Evolutionary conservation across 2,329 filamentous ascomycete genomes (phyloP), one percentile per base, ranked within the genome.

Genomic region (Cordyceps javanica): DNA sequence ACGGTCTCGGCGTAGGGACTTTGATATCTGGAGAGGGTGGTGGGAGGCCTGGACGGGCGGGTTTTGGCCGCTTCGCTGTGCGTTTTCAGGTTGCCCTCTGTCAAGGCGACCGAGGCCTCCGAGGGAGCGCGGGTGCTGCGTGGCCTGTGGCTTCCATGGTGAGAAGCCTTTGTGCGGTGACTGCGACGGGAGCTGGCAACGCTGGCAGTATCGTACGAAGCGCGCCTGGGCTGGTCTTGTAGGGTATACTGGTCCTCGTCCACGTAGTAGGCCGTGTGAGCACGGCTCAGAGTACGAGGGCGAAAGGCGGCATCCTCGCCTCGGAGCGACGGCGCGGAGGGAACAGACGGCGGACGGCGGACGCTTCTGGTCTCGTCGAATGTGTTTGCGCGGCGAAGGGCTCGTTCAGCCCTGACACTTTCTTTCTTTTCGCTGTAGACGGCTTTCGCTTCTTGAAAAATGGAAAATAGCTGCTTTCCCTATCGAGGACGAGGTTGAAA

Each of bases 391-490:
- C 87, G 85, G 66, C 85, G 82, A 45, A 78, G 64, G n/a, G 70
- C 68, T 14, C 75, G 75, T 63, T 90, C 84, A 21, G 87, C 84
- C 69, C 85, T 86, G 65, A 96, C 81, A 64, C 91, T 85, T 7
- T 90, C 88, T 72, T 95, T 96, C 68, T 90, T 90, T 68, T 96
- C 90, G 58, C 87, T 82, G 73, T 97, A 97, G 59, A 90, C 89
- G 55, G 87, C 85, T 69, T 90, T 91, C 62, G 92, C 93, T 70
- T 97, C 91, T 71, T 91, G 96, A 80, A 96, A 95, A 68, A 97
- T 88, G 69, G 86, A 87, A 68, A 95, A 83, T 25, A 97, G 78
- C 66, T 96, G 90, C 75, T 95, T 96, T 68, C 91, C 91, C 91
- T 95, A 67, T 59, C 45, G 5, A 30, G 45, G 21, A 32, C 8